A percentile compares a stretch with the other conserved stretches of the same genome.
phyloP scores from a whole-genome alignment of 2,329 filamentous ascomycete genomes.

The Venturia aucupariae region DNA sequence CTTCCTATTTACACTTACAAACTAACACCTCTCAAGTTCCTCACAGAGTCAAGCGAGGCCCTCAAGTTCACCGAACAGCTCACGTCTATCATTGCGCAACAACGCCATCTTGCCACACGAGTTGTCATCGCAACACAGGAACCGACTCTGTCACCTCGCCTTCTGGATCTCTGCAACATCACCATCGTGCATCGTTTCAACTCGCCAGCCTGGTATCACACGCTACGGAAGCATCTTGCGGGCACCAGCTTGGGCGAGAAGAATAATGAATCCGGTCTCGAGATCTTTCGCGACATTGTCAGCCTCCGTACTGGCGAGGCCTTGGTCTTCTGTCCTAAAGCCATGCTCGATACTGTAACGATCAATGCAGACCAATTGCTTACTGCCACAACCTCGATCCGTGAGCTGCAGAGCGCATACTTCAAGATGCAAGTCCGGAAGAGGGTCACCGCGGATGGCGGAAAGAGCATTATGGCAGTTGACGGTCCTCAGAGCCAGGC shows the following conservation, averaged over 20 bases:
- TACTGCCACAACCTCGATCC: not conserved
- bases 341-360: slow-evolving; percentile 20
- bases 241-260: slow-evolving; percentile 23
- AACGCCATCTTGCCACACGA: slow-evolving; percentile 59
- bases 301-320: slow-evolving; percentile 24
- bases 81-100: slow-evolving; percentile 55
- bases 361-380: slow-evolving; percentile 18
- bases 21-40: not conserved
- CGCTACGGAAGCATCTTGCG: slow-evolving; percentile 39
- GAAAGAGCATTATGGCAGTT: slow-evolving; percentile 22
- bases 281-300: slow-evolving; percentile 23
- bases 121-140: slow-evolving; percentile 70
- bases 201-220: slow-evolving; percentile 52
- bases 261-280: not conserved
- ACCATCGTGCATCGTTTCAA: slow-evolving; percentile 65
- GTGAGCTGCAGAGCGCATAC: not conserved
- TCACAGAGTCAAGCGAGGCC: slow-evolving; percentile 42
- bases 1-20: not conserved
- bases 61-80: slow-evolving; percentile 52
- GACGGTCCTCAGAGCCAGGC: not conserved
- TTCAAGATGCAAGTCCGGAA: slow-evolving; percentile 22
- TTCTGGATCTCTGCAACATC: slow-evolving; percentile 64
- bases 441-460: slow-evolving; percentile 22
- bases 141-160: slow-evolving; percentile 57
- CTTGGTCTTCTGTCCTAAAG: slow-evolving; percentile 24